Conservation (phyloP, 192 early-diverging fungal genomes). For the Backusella circina region DNA sequence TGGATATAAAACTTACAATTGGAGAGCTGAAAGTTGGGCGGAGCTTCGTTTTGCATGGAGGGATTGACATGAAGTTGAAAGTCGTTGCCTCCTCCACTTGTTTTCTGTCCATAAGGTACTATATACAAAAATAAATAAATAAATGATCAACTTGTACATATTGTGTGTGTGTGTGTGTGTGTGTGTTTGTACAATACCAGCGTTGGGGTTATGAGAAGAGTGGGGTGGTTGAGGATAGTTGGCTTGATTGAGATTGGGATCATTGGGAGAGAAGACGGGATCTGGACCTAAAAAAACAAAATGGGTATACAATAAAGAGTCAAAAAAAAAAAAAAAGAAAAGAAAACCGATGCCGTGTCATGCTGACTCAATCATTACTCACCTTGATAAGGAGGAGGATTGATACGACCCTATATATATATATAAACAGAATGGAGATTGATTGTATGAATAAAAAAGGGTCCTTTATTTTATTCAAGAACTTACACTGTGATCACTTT, state of each 20-base stretch:
- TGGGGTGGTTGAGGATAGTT: slow-evolving; percentile 32
- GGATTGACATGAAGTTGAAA: slow-evolving; percentile 30
- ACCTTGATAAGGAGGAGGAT: slow-evolving; percentile 21
- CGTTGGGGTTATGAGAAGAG: slow-evolving; percentile 17
- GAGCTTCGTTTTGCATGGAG: slow-evolving; percentile 20
- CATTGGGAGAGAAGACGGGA: slow-evolving; percentile 19
- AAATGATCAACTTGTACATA: background rate
- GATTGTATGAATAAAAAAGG: background rate
- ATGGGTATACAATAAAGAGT: background rate
- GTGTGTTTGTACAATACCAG: background rate
- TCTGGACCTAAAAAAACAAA: slow-evolving; percentile 3
- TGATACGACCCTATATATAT: background rate
- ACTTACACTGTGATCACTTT: background rate
- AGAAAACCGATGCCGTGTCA: too few relatives aligned
- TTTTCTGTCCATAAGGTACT: slow-evolving; percentile 14
- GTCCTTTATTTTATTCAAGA: background rate
- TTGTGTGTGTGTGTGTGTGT: too few relatives aligned
- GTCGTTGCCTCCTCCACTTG: background rate
- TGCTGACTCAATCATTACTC: background rate
- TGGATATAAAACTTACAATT: slow-evolving; percentile 36
- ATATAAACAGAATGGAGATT: background rate
- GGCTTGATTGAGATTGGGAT: slow-evolving; percentile 13
- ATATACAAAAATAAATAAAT: background rate
- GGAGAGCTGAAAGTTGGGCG: slow-evolving; percentile 44
- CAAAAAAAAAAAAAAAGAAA: too few relatives aligned